Conservation (phyloP, 2,329 filamentous ascomycete genomes). For the Trichoderma harzianum region DNA sequence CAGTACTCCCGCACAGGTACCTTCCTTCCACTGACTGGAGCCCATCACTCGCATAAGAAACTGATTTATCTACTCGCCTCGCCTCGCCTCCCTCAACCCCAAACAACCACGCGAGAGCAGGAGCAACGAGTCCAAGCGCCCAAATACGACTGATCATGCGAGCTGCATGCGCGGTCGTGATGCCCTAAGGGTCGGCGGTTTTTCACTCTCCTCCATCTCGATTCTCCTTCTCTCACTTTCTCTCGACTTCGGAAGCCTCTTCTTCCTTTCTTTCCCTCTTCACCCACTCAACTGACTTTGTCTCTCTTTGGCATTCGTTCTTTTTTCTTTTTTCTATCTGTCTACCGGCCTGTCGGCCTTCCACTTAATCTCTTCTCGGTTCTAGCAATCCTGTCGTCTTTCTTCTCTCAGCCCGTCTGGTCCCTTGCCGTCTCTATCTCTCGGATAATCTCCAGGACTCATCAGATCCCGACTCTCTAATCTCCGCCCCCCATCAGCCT, state of each 20-base stretch:
- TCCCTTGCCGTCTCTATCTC: background rate
- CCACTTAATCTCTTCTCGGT: background rate
- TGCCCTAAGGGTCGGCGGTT: conserved; percentile 12
- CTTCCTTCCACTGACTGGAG: background rate
- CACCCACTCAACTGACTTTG: background rate
- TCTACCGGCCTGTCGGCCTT: background rate
- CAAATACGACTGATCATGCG: conserved; percentile 12
- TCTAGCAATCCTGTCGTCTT: background rate
- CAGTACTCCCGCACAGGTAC: background rate
- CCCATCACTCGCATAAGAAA: conserved; percentile 12
- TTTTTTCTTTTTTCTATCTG: background rate
- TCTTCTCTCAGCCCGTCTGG: background rate
- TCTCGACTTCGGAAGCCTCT: background rate
- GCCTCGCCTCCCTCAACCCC: background rate
- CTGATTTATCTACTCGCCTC: conserved; percentile 4
- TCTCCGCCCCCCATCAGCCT: conserved; percentile 10
- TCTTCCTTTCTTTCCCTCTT: background rate
- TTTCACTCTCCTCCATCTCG: background rate
- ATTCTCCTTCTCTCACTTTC: background rate
- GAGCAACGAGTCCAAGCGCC: conserved; percentile 11
- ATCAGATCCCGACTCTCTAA: conserved; percentile 10
- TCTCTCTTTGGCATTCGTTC: background rate
- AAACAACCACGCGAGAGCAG: background rate
- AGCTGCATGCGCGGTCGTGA: conserved; percentile 11
- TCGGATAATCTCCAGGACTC: conserved; percentile 6